A percentile compares a stretch with the other conserved stretches of the same genome.
phyloP scores from a whole-genome alignment of 75 land plant genomes.

The Cryptomeria japonica region DNA sequence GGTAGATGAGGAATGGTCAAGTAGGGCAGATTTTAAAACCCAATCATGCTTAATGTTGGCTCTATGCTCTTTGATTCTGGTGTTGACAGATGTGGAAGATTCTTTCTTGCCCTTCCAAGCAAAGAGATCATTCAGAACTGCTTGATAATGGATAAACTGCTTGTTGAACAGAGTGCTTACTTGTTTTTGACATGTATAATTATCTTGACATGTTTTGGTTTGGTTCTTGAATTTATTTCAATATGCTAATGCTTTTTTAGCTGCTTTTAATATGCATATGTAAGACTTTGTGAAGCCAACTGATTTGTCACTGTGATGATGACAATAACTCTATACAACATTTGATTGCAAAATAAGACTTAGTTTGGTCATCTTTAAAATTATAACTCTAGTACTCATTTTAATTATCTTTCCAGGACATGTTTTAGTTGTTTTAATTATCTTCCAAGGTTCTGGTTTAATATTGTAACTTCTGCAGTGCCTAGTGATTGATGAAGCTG shows the following conservation, averaged over 20 bases:
- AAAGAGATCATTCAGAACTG: background rate
- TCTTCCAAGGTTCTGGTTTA: background rate
- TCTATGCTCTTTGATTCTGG: too few species aligned
- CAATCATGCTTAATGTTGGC: too few species aligned
- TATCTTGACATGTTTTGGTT: background rate
- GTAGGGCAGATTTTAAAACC: too few species aligned
- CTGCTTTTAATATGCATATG: background rate
- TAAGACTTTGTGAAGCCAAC: background rate
- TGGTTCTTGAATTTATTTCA: background rate
- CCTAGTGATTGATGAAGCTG: conserved; percentile 95
- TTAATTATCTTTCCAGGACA: too few species aligned
- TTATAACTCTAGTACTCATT: background rate
- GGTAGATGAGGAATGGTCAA: too few species aligned
- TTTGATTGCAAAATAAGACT: background rate
- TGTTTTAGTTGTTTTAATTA: background rate
- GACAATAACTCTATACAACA: background rate
- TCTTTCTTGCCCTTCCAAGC: background rate
- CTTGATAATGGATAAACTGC: background rate
- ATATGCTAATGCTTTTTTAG: background rate
- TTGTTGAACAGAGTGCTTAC: background rate
- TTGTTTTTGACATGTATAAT: background rate
- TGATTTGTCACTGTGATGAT: background rate
- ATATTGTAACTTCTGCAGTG: conserved; percentile 47
- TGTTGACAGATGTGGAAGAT: background rate
- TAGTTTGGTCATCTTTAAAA: background rate